Base-by-base conservation (phyloP, 352 stramenopile species). In the Lagenidium sp. region DNA sequence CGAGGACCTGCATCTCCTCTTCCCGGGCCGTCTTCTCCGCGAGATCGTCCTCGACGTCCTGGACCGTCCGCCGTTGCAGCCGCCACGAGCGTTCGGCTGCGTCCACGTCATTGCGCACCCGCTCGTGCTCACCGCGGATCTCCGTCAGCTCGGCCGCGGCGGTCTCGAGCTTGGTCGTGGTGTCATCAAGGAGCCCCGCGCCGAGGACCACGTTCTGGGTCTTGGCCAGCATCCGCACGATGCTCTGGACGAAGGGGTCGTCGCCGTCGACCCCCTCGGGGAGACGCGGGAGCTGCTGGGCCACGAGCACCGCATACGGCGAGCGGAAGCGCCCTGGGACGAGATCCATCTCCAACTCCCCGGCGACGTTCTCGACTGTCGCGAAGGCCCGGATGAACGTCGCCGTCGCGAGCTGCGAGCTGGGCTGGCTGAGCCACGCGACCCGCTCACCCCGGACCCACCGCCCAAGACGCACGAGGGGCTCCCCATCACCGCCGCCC, bases 331-430 rank as follows among this genome's bases (percentile, higher is more conserved):
- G 77, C 16, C 53, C 43, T 6, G 68, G 53, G n/a, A 85, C 20
- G 16, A 91, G 48, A 20, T 85, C 60, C 35, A 91, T 73, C 34
- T 89, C 75, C 2, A 80, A 19, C 38, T 84, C 76, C 2, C 73
- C 69, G 3, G 48, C 53, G n/a, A 68, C 47, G 24, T 62, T 73
- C 12, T 57, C 46, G 6, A 63, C 48, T 1, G 61, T 48, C 1
- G 58, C 65, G 46, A 91, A 91, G 43, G 85, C 86, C 40, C 81
- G 55, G 24, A 91, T 68, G 42, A 91, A 91, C 6, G 76, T 91
- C 8, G 63, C 46, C 0, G 75, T 91, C 4, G 79, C 73, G 4
- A 85, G 36, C 34, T 89, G 71, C 0, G 71, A 83, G 44, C 78
- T 88, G 8, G 71, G 64, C 8, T 71, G 68, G 45, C 67, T 86